Percentiles rank a stretch among this genome's conserved stretches.
Conservation (phyloP, 2,329 filamentous ascomycete species). For the Chrysoporthe puriensis region DNA sequence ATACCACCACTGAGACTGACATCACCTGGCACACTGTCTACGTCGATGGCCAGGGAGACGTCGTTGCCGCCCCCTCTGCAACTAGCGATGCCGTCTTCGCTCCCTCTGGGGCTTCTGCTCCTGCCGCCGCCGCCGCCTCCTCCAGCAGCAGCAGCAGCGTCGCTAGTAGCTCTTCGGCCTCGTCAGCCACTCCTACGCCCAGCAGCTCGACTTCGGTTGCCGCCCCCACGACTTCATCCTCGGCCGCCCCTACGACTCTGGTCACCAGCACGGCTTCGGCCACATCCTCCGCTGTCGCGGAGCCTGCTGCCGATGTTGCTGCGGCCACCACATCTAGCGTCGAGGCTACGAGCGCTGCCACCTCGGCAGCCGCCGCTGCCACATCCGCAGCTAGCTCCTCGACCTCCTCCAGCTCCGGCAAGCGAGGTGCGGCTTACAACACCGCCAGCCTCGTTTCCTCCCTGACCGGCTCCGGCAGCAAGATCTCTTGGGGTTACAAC, state of each 20-base stretch:
- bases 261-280: slow-evolving; percentile 21
- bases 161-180: neutral
- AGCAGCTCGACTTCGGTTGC: slow-evolving; percentile 11
- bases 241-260: slow-evolving; percentile 21
- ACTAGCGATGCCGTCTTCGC: slow-evolving; percentile 30
- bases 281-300: slow-evolving; percentile 28
- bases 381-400: slow-evolving; percentile 28
- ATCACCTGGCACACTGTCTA: slow-evolving; percentile 49
- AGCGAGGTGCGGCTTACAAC: slow-evolving; percentile 74
- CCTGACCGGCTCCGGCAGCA: slow-evolving; percentile 48
- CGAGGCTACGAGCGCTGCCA: slow-evolving; percentile 8
- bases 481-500: slow-evolving; percentile 69
- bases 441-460: slow-evolving; percentile 53
- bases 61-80: slow-evolving; percentile 22
- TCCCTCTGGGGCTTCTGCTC: neutral
- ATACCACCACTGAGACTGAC: slow-evolving; percentile 40
- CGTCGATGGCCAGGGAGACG: slow-evolving; percentile 39
- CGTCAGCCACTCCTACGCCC: neutral
- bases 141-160: neutral
- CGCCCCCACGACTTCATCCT: slow-evolving; percentile 27
- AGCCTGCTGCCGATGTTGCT: neutral
- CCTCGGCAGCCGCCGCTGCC: slow-evolving; percentile 20
- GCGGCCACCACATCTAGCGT: slow-evolving; percentile 13
- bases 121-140: neutral
- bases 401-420: slow-evolving; percentile 41